phyloP scores from a whole-genome alignment of 31 red algal species.

The Endocladia muricata region DNA sequence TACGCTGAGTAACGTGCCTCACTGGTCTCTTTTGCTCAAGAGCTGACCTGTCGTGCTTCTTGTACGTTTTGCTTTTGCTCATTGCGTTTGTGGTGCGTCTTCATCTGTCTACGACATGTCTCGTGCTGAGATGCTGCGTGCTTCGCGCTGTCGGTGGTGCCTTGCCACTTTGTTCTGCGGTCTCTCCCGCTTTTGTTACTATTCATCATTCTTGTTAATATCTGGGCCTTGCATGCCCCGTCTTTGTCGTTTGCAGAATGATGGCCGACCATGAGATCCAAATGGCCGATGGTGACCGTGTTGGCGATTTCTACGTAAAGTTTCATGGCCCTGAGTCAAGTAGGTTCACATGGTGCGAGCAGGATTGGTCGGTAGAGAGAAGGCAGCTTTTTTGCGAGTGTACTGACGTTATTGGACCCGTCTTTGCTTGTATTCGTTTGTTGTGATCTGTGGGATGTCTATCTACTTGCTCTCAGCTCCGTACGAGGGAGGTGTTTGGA shows the following conservation, averaged over 20 bases:
- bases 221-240: background rate
- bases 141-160: too few relatives aligned
- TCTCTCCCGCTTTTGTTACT: too few relatives aligned
- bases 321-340: conserved; percentile 96
- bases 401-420: background rate
- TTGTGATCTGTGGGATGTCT: background rate
- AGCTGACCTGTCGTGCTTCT: background rate
- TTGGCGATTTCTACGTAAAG: conserved; percentile 96
- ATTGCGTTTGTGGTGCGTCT: background rate
- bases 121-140: background rate
- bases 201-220: background rate
- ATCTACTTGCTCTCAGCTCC: conserved; percentile 53
- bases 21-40: too few relatives aligned
- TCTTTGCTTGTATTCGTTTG: background rate
- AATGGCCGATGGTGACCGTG: conserved; percentile 93
- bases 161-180: too few relatives aligned
- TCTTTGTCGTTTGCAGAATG: conserved; percentile 46
- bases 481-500: conserved; percentile 99
- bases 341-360: too few relatives aligned
- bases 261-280: conserved; percentile 99
- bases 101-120: background rate
- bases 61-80: background rate
- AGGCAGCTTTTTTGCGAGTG: background rate
- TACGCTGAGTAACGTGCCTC: too few relatives aligned
- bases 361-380: too few relatives aligned